A percentile compares a stretch with the other conserved stretches of the same genome.
These are phyloP conservation scores for Amaranthus hypochondriacus DNA, from an alignment of 148 eudicot species.

Conservation along the genomic window DNA sequence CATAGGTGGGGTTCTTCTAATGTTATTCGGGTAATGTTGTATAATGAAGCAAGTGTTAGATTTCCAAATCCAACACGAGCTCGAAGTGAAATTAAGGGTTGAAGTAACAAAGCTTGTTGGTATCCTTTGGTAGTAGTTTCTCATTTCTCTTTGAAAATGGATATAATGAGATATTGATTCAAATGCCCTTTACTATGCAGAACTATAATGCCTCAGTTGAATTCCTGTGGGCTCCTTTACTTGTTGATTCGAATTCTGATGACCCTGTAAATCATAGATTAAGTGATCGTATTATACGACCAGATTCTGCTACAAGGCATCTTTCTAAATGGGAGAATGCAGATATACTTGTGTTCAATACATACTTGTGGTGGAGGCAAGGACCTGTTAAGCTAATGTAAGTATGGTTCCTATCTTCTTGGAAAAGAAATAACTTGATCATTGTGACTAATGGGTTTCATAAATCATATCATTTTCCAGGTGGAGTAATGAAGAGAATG, in stretches of 20 bases:
- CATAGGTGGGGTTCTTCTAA: no score
- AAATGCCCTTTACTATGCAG: conserved; percentile 29
- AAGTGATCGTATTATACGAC: conserved; percentile 71
- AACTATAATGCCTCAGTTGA: conserved; percentile 86
- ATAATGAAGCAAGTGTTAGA: no score
- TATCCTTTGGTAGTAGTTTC: neutral
- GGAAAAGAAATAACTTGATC: neutral
- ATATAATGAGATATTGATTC: conserved; percentile 6
- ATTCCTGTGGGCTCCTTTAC: conserved; percentile 90
- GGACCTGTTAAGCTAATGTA: conserved; percentile 81
- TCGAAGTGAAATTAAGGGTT: neutral
- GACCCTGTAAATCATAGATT: conserved; percentile 82
- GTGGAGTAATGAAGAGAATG: conserved; percentile 62
- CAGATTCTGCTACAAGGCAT: conserved; percentile 74
- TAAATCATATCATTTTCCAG: conserved; percentile 31
- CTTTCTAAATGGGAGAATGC: conserved; percentile 72
- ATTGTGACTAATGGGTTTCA: neutral
- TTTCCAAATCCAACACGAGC: no score
- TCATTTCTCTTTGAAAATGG: neutral
- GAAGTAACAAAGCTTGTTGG: neutral
- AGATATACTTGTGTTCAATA: conserved; percentile 77
- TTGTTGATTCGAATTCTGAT: conserved; percentile 86
- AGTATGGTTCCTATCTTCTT: conserved; percentile 29
- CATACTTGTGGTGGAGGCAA: conserved; percentile 94
- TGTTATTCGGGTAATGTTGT: no score